phyloP scores from a whole-genome alignment of 177 flowering plant genomes.

The Vitis hybrid region DNA sequence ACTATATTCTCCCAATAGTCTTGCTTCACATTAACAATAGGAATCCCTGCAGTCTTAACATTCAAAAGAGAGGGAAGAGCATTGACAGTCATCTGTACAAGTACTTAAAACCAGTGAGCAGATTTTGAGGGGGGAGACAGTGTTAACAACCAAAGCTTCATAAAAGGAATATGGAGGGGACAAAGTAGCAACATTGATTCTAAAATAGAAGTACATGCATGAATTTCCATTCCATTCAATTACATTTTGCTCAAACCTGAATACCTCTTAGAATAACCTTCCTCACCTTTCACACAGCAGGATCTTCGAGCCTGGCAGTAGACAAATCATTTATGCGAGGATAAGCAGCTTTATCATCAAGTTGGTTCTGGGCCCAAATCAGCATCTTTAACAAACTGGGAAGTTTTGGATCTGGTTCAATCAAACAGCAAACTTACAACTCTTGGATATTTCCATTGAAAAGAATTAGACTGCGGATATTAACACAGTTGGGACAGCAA shows the following conservation, averaged over 20 bases:
- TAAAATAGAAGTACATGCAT: neutral
- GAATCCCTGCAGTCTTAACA: neutral
- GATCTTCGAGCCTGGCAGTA: slow-evolving; percentile 72
- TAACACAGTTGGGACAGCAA: neutral
- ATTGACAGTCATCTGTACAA: slow-evolving; percentile 15
- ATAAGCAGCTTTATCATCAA: slow-evolving; percentile 79
- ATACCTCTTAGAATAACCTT: neutral
- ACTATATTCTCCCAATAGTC: neutral
- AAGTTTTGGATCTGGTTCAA: slow-evolving; percentile 77
- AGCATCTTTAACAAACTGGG: slow-evolving; percentile 89
- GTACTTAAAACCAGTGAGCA: slow-evolving; percentile 3
- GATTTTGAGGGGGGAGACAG: neutral
- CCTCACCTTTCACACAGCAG: slow-evolving; percentile 38
- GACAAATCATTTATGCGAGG: slow-evolving; percentile 78
- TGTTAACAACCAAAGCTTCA: too few relatives aligned
- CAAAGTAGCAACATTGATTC: neutral
- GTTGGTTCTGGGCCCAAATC: slow-evolving; percentile 88
- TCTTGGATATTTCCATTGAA: neutral
- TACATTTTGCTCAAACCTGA: neutral
- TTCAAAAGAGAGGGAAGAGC: neutral
- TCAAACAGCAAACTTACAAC: neutral
- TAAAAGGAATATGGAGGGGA: neutral
- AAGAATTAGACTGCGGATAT: neutral
- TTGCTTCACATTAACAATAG: neutral
- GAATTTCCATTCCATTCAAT: slow-evolving; percentile 1